Conservation (phyloP, 2,329 filamentous ascomycete species). For the Didymosphaeria variabile region DNA sequence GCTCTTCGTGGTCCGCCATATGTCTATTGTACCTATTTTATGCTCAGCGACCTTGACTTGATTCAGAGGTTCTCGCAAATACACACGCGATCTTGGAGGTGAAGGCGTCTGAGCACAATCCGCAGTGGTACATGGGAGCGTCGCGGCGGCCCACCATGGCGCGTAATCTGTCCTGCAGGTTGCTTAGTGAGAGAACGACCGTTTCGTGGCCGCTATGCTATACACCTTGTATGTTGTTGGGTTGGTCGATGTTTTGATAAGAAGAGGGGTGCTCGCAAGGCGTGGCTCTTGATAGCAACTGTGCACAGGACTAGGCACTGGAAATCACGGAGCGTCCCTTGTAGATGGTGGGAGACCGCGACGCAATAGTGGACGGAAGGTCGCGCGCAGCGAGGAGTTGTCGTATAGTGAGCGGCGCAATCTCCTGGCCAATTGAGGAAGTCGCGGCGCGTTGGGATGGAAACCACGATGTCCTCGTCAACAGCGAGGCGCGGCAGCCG, state of each 20-base stretch:
- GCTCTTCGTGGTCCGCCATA: conserved; percentile 23
- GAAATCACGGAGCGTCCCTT: neutral
- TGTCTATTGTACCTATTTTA: conserved; percentile 19
- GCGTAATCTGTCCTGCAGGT: neutral
- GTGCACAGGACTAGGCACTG: neutral
- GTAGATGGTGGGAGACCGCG: neutral
- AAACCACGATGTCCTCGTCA: neutral
- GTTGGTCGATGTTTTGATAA: neutral
- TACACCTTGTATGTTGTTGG: neutral
- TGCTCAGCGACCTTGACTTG: neutral
- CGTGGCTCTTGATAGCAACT: neutral
- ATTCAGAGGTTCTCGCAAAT: neutral
- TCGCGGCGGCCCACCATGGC: conserved; percentile 6
- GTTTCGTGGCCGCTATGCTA: neutral
- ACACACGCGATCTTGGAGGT: neutral
- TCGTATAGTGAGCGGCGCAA: neutral
- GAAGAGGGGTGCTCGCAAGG: neutral
- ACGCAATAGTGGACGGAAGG: neutral
- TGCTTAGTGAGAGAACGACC: neutral
- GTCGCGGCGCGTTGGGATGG: neutral
- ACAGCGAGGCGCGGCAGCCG: neutral
- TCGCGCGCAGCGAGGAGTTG: neutral
- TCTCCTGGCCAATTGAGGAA: neutral
- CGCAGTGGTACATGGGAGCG: neutral
- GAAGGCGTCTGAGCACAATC: neutral